Base-by-base conservation (phyloP, 208 protist species). In the Trypanosoma vivax region DNA sequence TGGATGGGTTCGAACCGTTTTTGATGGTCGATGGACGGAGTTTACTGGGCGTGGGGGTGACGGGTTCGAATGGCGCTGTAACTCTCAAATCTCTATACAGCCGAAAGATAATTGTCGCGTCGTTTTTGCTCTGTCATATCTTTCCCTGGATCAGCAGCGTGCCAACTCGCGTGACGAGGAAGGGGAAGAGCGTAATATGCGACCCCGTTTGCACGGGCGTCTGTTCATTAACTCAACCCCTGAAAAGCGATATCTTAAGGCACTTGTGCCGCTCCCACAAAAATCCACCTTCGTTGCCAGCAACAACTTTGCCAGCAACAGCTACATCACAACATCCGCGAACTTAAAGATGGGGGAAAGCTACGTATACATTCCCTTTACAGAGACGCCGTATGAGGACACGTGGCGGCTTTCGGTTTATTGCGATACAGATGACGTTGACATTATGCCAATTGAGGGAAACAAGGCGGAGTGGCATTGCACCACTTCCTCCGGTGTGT, bases 341-440 rank as follows among this genome's bases (percentile, higher is more conserved):
- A 64, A 30, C 24, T 69, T 95, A 13, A 56, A 78, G 28, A 69
- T 65, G 31, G 76, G 72, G n/a, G 69, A 60, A 46, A 55, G 70
- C 24, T 95, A 92, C 65, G 77, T 85, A 18, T 95, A 86, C 55
- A 85, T 95, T 49, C 88, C 88, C 39, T 92, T 95, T 67, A 92
- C 88, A 27, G 82, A 92, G 52, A 59, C 47, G 9, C 88, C 88
- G 0, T 83, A 61, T 46, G 57, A 83, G 37, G 88, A 92, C 67
- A 74, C 63, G 28, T 95, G 77, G 57, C 67, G 81, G 34, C 73
- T 90, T 34, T 86, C 76, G 35, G 75, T 92, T n/a, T 95, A 91
- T 68, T 90, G 80, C 64, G 88, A 95, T 47, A 82, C 72, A 1
- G 80, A 90, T 54, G 73, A 90, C 29, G 62, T 92, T 19, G 53